Base-by-base conservation (phyloP, 2,329 filamentous ascomycete species). In the Cladosporium cucumerinum region DNA sequence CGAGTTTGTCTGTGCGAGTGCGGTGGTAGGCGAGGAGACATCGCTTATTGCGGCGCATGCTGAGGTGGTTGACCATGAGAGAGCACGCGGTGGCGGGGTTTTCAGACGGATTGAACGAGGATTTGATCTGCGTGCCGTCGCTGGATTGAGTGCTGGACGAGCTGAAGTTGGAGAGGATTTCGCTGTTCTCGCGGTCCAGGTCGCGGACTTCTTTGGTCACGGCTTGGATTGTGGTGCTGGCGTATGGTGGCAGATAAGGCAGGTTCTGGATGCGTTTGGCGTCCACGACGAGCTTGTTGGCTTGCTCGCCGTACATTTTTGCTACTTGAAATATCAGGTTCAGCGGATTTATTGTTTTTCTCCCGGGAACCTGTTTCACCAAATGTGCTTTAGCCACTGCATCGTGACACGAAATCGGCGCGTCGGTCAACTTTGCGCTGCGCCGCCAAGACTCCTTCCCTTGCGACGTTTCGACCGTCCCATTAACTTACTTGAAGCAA, bases 1-100 rank as follows among this genome's bases (percentile, higher is more conserved):
- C 95, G 10, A 99, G 83, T 77, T 96, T 96, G 75, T 97, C 91
- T 2, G 91, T 90, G 59, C 95, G 87, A 21, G 92, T 93, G 34
- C 91, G 88, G 76, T 99, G 95, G 75, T 99, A 99, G 4, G 94
- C 93, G 7, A 99, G 86, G 23, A 99, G 84, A 74, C 95, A 99
- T 51, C 95, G 89, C 78, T 99, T 99, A 78, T 99, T 97, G 63
- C 95, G 86, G 57, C 95, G 89, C 90, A 98, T 97, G 70, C 91
- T 93, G 12, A 99, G 82, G 76, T 99, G 94, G 76, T 97, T 91
- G 67, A 98, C 93, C 25, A 99, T 86, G 26, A 99, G 83, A 1
- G 92, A 91, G 75, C 92, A 96, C 3, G 94, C 93, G 34, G 89
- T 89, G 11, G 91, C 91, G 52, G 92, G 92, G 72, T 97, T 89